phyloP scores from a whole-genome alignment of 331 rosid species.

The Dryas integrifolia region DNA sequence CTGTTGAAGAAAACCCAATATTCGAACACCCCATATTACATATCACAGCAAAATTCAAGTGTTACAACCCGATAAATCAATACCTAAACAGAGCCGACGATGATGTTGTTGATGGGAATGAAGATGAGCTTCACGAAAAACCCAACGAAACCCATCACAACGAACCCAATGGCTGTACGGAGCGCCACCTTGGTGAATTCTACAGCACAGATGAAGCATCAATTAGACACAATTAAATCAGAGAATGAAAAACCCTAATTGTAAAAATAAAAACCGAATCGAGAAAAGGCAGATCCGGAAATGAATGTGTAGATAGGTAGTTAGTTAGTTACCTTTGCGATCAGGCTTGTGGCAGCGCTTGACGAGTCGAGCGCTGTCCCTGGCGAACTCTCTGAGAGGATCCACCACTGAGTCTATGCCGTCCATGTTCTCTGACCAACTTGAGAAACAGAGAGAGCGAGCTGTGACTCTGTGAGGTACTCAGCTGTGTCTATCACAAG shows the following conservation, averaged over 20 bases:
- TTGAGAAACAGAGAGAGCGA: background rate
- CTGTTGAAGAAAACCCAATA: too few species aligned
- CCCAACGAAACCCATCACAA: slow-evolving; percentile 28
- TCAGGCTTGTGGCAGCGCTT: slow-evolving; percentile 31
- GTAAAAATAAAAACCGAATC: background rate
- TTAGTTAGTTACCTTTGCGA: slow-evolving; percentile 18
- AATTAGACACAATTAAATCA: background rate
- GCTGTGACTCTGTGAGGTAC: too few species aligned
- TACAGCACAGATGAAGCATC: background rate
- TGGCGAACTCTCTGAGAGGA: slow-evolving; percentile 28
- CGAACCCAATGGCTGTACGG: slow-evolving; percentile 24
- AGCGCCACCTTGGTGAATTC: slow-evolving; percentile 27
- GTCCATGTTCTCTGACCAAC: slow-evolving; percentile 15
- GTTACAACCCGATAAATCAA: background rate
- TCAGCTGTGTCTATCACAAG: too few species aligned
- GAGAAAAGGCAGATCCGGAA: background rate
- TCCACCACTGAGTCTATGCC: slow-evolving; percentile 26
- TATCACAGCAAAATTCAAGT: too few species aligned
- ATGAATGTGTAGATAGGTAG: too few species aligned
- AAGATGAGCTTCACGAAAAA: slow-evolving; percentile 32
- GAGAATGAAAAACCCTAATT: background rate
- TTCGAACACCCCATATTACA: too few species aligned
- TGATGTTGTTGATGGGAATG: slow-evolving; percentile 30
- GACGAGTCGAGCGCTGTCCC: slow-evolving; percentile 22
- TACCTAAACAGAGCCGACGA: slow-evolving; percentile 23